phyloP scores from a whole-genome alignment of 2,329 filamentous ascomycete genomes.

The Penicillium hesseltinei region DNA sequence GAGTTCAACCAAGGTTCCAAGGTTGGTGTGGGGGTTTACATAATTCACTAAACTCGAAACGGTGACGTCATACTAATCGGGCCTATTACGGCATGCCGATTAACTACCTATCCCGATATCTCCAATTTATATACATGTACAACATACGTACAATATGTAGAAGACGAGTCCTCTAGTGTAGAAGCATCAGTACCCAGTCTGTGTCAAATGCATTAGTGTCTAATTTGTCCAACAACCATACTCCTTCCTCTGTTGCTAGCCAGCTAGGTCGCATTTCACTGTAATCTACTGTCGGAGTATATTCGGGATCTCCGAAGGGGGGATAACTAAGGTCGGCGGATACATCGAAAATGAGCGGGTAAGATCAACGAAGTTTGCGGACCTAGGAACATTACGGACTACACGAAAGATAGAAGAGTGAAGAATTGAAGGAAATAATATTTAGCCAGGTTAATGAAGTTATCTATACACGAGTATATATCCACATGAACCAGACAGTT shows the following conservation, averaged over 20 bases:
- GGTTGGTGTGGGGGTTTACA: neutral
- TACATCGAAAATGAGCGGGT: neutral
- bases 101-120: neutral
- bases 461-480: neutral
- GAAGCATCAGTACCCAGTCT: neutral
- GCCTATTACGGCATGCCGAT: neutral
- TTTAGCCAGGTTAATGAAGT: neutral
- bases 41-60: neutral
- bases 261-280: neutral
- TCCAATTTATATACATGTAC: neutral
- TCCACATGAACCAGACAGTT: too few relatives aligned
- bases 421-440: neutral
- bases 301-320: neutral
- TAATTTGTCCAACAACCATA: neutral
- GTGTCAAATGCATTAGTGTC: neutral
- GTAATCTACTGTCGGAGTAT: neutral
- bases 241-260: neutral
- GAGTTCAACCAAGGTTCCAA: neutral
- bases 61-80: neutral
- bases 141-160: neutral
- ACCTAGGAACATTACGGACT: neutral
- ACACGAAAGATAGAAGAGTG: too few relatives aligned
- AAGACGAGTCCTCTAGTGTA: neutral
- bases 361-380: neutral
- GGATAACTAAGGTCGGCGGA: neutral